These are phyloP conservation scores for Brassica balearica DNA, from an alignment of 441 rosid genomes.

Conservation along the genomic window DNA sequence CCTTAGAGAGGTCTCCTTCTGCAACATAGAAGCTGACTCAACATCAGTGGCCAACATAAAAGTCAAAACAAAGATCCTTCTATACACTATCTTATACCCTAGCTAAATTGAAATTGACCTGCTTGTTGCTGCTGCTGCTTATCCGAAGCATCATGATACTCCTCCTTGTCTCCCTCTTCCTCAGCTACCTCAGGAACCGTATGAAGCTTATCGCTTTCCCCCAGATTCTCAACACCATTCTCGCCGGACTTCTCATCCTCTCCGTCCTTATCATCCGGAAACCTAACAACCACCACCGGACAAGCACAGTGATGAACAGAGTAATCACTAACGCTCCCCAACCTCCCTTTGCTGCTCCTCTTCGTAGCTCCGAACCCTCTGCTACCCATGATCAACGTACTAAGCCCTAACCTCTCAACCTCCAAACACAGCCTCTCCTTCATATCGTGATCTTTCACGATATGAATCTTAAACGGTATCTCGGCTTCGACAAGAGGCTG, in stretches of 20 bases:
- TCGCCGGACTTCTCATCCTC: slow-evolving; percentile 32
- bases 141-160: slow-evolving; percentile 51
- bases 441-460: slow-evolving; percentile 89
- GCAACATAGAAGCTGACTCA: slow-evolving; percentile 2
- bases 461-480: slow-evolving; percentile 76
- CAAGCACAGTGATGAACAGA: slow-evolving; percentile 78
- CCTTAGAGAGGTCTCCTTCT: slow-evolving; percentile 37
- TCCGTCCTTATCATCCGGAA: slow-evolving; percentile 55
- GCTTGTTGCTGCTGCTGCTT: slow-evolving; percentile 28
- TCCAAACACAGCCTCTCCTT: slow-evolving; percentile 88
- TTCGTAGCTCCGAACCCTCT: slow-evolving; percentile 77
- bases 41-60: slow-evolving; percentile 23
- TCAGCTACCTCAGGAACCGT: slow-evolving; percentile 59
- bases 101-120: slow-evolving; percentile 19
- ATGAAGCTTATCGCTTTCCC: slow-evolving; percentile 45
- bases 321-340: slow-evolving; percentile 87
- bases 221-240: slow-evolving; percentile 11
- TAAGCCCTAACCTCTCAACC: slow-evolving; percentile 79
- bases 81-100: no score
- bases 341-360: slow-evolving; percentile 55
- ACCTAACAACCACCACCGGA: slow-evolving; percentile 70
- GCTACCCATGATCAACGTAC: slow-evolving; percentile 78
- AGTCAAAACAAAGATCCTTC: not conserved
- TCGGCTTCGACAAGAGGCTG: slow-evolving; percentile 67
- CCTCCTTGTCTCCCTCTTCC: slow-evolving; percentile 55